phyloP scores from a whole-genome alignment of 2,329 filamentous ascomycete genomes.

The Clarireedia sp. region DNA sequence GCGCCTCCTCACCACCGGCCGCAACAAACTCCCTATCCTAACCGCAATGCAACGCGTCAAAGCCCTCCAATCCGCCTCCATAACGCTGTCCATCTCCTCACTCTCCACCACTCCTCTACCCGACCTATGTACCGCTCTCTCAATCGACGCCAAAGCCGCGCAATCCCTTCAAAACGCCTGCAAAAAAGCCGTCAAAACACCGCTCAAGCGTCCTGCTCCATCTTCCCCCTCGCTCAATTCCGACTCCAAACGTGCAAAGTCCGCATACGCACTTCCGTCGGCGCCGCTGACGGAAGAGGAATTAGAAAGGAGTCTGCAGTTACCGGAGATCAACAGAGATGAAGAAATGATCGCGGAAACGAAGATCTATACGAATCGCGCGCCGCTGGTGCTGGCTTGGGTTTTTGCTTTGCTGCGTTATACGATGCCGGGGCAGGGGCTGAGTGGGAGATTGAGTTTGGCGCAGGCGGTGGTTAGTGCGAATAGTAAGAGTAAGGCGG shows the following conservation, averaged over 20 bases:
- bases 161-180: slow-evolving; percentile 27
- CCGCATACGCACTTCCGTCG: slow-evolving; percentile 22
- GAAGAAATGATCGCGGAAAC: slow-evolving; percentile 52
- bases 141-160: slow-evolving; percentile 26
- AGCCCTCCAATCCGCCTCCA: slow-evolving; percentile 45
- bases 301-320: slow-evolving; percentile 52
- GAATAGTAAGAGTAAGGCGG: slow-evolving; percentile 62
- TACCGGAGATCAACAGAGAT: slow-evolving; percentile 47
- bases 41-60: slow-evolving; percentile 52
- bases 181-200: slow-evolving; percentile 21
- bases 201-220: slow-evolving; percentile 18
- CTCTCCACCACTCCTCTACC: slow-evolving; percentile 22
- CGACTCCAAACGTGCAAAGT: slow-evolving; percentile 21
- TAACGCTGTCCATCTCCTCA: slow-evolving; percentile 31
- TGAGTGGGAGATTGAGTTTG: slow-evolving; percentile 74
- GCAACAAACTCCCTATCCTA: slow-evolving; percentile 50
- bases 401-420: slow-evolving; percentile 64
- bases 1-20: slow-evolving; percentile 45
- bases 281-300: slow-evolving; percentile 40
- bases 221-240: slow-evolving; percentile 8
- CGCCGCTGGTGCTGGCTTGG: slow-evolving; percentile 76
- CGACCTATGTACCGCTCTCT: slow-evolving; percentile 19
- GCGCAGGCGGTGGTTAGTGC: slow-evolving; percentile 77
- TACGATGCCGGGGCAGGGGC: slow-evolving; percentile 79
- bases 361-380: slow-evolving; percentile 65